Percentiles rank a stretch among this genome's conserved stretches.
Conservation (phyloP, 352 stramenopile species). For the Pythium chondricola region DNA sequence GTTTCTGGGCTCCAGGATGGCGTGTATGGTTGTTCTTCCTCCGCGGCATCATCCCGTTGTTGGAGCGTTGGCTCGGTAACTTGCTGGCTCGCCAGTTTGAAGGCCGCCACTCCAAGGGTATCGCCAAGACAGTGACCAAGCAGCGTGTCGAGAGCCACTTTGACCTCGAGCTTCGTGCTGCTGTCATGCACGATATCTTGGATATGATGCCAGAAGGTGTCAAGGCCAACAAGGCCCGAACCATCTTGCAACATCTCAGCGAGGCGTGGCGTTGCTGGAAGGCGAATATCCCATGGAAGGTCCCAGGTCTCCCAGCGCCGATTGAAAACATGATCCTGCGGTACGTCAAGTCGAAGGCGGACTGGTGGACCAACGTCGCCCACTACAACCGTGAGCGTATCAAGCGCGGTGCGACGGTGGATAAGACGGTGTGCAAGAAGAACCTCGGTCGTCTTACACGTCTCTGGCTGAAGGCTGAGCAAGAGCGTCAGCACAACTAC, state of each 20-base stretch:
- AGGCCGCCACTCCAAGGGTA: slow-evolving; percentile 97
- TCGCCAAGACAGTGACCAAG: slow-evolving; percentile 99
- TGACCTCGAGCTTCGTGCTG: slow-evolving; percentile 98
- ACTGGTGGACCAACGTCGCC: slow-evolving; percentile 98
- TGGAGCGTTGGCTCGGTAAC: slow-evolving; percentile 99
- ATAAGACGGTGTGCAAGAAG: slow-evolving; percentile 99
- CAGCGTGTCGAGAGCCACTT: slow-evolving; percentile 99
- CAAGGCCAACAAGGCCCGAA: slow-evolving; percentile 98
- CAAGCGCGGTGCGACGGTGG: slow-evolving; percentile 97
- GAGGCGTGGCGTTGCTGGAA: slow-evolving; percentile 99
- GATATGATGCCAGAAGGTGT: slow-evolving; percentile 99
- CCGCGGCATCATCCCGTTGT: slow-evolving; percentile 96
- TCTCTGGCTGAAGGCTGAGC: slow-evolving; percentile 99
- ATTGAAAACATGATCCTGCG: slow-evolving; percentile 99
- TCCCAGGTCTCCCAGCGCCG: slow-evolving; percentile 97
- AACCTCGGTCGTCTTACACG: slow-evolving; percentile 98
- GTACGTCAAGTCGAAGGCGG: slow-evolving; percentile 99
- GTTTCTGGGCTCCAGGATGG: slow-evolving; percentile 99
- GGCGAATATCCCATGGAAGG: slow-evolving; percentile 99
- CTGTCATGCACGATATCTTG: slow-evolving; percentile 99
- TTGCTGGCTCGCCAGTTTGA: slow-evolving; percentile 99
- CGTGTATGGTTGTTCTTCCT: slow-evolving; percentile 99
- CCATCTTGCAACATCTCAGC: slow-evolving; percentile 98
- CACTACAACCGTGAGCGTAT: slow-evolving; percentile 99
- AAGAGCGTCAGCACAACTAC: slow-evolving; percentile 99